These are phyloP conservation scores for Blumeriella jaapii DNA, from an alignment of 2,329 filamentous ascomycete genomes.

Conservation along the genomic window DNA sequence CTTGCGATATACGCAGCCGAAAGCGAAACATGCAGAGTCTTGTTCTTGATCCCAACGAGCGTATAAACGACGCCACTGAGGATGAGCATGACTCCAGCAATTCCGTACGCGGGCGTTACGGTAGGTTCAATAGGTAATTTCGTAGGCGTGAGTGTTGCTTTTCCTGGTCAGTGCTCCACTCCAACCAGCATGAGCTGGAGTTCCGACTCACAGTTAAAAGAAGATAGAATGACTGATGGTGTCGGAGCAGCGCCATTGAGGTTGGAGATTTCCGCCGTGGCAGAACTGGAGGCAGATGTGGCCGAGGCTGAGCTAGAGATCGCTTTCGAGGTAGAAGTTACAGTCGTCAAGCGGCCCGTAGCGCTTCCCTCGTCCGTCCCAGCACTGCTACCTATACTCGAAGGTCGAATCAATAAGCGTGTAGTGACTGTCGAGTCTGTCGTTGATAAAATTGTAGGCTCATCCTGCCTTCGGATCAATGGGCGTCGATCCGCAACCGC, in stretches of 20 bases:
- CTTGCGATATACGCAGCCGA: conserved; percentile 64
- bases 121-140: conserved; percentile 59
- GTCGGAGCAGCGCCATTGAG: conserved; percentile 13
- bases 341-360: conserved; percentile 4
- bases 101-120: conserved; percentile 70
- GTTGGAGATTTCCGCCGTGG: conserved; percentile 13
- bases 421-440: conserved; percentile 10
- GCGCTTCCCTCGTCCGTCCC: conserved; percentile 8
- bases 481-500: conserved; percentile 14
- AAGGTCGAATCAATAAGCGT: conserved; percentile 8
- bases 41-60: conserved; percentile 73
- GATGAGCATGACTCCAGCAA: conserved; percentile 69
- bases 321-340: conserved; percentile 6
- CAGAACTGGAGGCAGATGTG: conserved; percentile 5
- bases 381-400: conserved; percentile 7
- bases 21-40: conserved; percentile 68
- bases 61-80: conserved; percentile 58
- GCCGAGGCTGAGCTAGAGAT: conserved; percentile 9
- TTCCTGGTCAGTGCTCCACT: conserved; percentile 10
- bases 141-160: conserved; percentile 28
- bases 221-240: conserved; percentile 8
- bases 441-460: conserved; percentile 16
- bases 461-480: conserved; percentile 19
- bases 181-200: neutral
- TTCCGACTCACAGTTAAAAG: conserved; percentile 19